A percentile compares a stretch with the other conserved stretches of the same genome.
These are phyloP conservation scores for Iberis amara DNA, from an alignment of 441 rosid genomes.

Conservation along the genomic window DNA sequence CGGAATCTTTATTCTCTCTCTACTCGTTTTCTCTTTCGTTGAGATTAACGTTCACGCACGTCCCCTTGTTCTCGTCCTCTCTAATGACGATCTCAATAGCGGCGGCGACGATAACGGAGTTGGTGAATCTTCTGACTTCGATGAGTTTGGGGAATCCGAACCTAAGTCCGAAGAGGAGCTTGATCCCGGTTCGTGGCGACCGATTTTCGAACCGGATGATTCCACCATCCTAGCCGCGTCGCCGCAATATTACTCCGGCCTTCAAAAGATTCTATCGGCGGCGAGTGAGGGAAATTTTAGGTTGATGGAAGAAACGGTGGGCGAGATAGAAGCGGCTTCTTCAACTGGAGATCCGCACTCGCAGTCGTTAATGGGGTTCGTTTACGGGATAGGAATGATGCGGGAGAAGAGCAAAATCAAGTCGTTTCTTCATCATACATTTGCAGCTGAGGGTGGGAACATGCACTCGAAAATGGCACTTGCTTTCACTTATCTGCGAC, in stretches of 20 bases:
- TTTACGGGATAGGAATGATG: constrained; percentile 69
- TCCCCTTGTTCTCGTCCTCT: constrained; percentile 64
- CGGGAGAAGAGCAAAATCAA: constrained; percentile 65
- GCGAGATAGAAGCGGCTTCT: constrained; percentile 56
- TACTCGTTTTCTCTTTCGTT: constrained; percentile 36
- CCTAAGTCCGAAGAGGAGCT: constrained; percentile 69
- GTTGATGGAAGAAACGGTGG: constrained; percentile 62
- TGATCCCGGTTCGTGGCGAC: constrained; percentile 96
- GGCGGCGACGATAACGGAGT: constrained; percentile 42
- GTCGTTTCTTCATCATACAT: constrained; percentile 68
- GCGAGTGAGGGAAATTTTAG: constrained; percentile 48
- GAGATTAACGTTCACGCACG: constrained; percentile 44
- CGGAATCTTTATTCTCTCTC: constrained; percentile 25
- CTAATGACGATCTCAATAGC: constrained; percentile 84
- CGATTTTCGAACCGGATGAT: constrained; percentile 65
- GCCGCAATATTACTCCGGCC: constrained; percentile 47
- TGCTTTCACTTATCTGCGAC: constrained; percentile 76
- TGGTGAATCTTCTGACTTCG: constrained; percentile 61
- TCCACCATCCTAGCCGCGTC: constrained; percentile 27
- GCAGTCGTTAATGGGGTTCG: constrained; percentile 65
- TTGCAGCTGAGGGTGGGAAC: constrained; percentile 68
- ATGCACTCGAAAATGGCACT: constrained; percentile 92
- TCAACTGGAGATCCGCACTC: constrained; percentile 64
- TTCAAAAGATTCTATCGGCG: constrained; percentile 50
- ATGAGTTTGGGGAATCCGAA: constrained; percentile 74